Evolutionary conservation across 2,329 filamentous ascomycete species (phyloP).

Genomic region (Akanthomyces uredinophilus): DNA sequence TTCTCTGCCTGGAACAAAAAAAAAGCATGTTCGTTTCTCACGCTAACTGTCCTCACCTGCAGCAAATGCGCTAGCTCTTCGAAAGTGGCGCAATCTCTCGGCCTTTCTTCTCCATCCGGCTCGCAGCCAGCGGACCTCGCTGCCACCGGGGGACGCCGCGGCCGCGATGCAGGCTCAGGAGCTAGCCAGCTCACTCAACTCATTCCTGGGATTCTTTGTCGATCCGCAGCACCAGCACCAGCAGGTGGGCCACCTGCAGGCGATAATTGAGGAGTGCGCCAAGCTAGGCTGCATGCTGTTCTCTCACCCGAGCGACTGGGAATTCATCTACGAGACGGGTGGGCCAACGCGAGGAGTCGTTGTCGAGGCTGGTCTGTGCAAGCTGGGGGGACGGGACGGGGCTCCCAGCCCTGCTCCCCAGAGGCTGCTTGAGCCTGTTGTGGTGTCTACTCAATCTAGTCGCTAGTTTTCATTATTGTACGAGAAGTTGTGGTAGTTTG

Average conservation of each 20-base stretch:
- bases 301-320: constrained; percentile 38
- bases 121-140: constrained; percentile 31
- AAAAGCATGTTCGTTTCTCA: neutral
- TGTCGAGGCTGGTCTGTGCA: constrained; percentile 28
- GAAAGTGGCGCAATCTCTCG: constrained; percentile 38
- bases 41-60: neutral
- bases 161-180: constrained; percentile 27
- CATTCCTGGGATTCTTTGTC: constrained; percentile 31
- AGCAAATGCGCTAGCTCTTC: constrained; percentile 30
- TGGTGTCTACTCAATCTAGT: constrained; percentile 4
- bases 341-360: constrained; percentile 16
- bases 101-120: constrained; percentile 37
- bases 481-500: neutral
- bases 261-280: constrained; percentile 35
- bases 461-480: neutral
- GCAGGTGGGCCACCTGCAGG: constrained; percentile 34
- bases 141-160: constrained; percentile 26
- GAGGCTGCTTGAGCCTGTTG: constrained; percentile 20
- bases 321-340: constrained; percentile 23
- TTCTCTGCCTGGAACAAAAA: neutral
- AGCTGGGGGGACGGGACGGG: constrained; percentile 24
- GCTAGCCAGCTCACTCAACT: constrained; percentile 30
- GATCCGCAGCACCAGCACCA: constrained; percentile 24
- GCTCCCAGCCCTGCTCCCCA: constrained; percentile 20
- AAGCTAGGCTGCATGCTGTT: constrained; percentile 38